Conservation (phyloP, 2,329 filamentous ascomycete genomes). For the Fusarium paranaense region DNA sequence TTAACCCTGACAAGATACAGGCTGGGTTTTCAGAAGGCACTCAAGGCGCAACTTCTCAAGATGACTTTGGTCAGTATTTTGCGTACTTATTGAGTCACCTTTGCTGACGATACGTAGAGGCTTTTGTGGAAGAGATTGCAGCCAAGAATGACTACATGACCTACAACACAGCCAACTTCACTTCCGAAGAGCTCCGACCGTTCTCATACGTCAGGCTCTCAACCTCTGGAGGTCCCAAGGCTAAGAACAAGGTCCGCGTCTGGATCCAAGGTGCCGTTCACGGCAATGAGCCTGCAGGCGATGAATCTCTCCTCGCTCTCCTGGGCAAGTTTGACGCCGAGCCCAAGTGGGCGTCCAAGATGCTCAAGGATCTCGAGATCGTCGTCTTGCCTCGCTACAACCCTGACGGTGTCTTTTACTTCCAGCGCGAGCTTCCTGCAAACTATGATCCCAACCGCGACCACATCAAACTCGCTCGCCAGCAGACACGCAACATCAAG, state of each 20-base stretch:
- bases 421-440: slow-evolving; percentile 46
- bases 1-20: not conserved
- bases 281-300: slow-evolving; percentile 49
- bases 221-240: slow-evolving; percentile 1
- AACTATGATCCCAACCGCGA: slow-evolving; percentile 50
- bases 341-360: slow-evolving; percentile 42
- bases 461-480: slow-evolving; percentile 47
- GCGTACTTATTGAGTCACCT: accelerated
- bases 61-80: slow-evolving; percentile 18
- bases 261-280: slow-evolving; percentile 49
- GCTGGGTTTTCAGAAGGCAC: slow-evolving; percentile 27
- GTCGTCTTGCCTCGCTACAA: slow-evolving; percentile 49
- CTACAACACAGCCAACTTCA: slow-evolving; percentile 29
- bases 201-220: slow-evolving; percentile 36
- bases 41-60: slow-evolving; percentile 29
- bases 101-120: slow-evolving; percentile 6
- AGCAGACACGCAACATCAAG: slow-evolving; percentile 49
- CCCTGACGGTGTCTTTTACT: slow-evolving; percentile 50
- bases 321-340: slow-evolving; percentile 47
- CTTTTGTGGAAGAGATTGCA: slow-evolving; percentile 15
- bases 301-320: slow-evolving; percentile 46
- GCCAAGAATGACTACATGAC: slow-evolving; percentile 28
- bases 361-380: slow-evolving; percentile 46
- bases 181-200: slow-evolving; percentile 25
- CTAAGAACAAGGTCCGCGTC: slow-evolving; percentile 43